Conservation (phyloP, 768 basidiomycete species). For the Amanita exitialis region DNA sequence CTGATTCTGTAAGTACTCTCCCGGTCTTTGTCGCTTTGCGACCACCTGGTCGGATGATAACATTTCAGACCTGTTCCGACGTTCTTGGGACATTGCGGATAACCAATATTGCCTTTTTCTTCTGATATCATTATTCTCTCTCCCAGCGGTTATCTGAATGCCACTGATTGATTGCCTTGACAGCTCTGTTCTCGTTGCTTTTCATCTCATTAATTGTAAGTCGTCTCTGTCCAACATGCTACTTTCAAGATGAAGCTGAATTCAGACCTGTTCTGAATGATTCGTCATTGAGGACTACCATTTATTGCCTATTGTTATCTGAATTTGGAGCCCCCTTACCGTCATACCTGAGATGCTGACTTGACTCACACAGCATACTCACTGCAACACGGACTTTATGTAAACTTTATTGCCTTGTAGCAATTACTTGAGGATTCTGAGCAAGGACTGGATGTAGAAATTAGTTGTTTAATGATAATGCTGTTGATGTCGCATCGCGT, state of each 20-base stretch:
- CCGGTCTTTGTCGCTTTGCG: not conserved
- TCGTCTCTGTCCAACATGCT: constrained; percentile 8
- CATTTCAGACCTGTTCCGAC: constrained; percentile 76
- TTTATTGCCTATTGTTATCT: constrained; percentile 42
- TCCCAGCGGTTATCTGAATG: not conserved
- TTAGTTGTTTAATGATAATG: not conserved
- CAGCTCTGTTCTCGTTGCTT: not conserved
- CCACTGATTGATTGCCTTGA: constrained; percentile 9
- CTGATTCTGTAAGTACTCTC: constrained; percentile 8
- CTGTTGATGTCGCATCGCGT: not conserved
- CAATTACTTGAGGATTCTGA: not conserved
- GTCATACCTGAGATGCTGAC: not conserved
- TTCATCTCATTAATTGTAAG: not conserved
- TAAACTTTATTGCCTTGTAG: not conserved
- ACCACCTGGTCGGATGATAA: constrained; percentile 42
- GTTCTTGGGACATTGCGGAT: constrained; percentile 39
- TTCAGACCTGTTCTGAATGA: constrained; percentile 64
- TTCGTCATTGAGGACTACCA: constrained; percentile 35
- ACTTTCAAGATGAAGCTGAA: constrained; percentile 9
- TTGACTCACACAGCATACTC: not conserved
- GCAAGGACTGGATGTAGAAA: not conserved
- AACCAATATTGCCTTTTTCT: constrained; percentile 52
- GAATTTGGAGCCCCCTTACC: constrained; percentile 13
- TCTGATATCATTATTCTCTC: constrained; percentile 21
- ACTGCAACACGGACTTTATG: not conserved